Evolutionary conservation across 192 early-diverging fungal genomes (phyloP).

Genomic region (Cladochytrium replicatum): DNA sequence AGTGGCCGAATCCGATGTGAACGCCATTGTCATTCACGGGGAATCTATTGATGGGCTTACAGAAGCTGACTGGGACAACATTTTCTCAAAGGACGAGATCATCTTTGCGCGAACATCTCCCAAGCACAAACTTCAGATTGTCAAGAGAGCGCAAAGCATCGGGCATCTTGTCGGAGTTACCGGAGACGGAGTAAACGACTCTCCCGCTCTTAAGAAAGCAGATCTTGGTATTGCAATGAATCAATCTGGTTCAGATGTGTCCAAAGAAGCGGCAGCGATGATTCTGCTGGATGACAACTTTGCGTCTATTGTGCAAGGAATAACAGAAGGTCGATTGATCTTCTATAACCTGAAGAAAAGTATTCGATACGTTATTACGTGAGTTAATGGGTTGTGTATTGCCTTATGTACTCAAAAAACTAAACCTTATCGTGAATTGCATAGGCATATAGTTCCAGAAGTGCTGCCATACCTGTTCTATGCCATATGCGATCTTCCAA

Average conservation of each 20-base stretch:
- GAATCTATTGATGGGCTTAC: conserved; percentile 72
- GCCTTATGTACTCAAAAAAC: background rate
- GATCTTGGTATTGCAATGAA: conserved; percentile 98
- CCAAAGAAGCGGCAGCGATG: conserved; percentile 92
- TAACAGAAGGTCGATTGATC: conserved; percentile 90
- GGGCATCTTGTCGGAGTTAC: conserved; percentile 98
- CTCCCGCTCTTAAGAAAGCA: conserved; percentile 91
- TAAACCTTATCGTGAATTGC: background rate
- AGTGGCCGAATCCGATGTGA: conserved; percentile 70
- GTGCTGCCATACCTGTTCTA: conserved; percentile 73
- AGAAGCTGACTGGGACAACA: conserved; percentile 81
- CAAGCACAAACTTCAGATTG: conserved; percentile 94
- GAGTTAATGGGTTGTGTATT: background rate
- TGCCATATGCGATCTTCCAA: conserved; percentile 76
- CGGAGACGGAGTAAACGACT: conserved; percentile 95
- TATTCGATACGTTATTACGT: conserved; percentile 81
- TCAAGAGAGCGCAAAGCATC: conserved; percentile 76
- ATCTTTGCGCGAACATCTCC: conserved; percentile 96
- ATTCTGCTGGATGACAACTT: conserved; percentile 98
- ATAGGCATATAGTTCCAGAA: conserved; percentile 4
- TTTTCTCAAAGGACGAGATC: conserved; percentile 91
- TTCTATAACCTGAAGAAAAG: conserved; percentile 94
- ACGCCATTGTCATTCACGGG: conserved; percentile 88
- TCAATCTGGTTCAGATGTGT: conserved; percentile 86
- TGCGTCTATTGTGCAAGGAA: conserved; percentile 84